Evolutionary conservation across 495 filamentous ascomycete species (phyloP), one percentile per base, ranked within the genome.

Genomic region (Poronia punctata): DNA sequence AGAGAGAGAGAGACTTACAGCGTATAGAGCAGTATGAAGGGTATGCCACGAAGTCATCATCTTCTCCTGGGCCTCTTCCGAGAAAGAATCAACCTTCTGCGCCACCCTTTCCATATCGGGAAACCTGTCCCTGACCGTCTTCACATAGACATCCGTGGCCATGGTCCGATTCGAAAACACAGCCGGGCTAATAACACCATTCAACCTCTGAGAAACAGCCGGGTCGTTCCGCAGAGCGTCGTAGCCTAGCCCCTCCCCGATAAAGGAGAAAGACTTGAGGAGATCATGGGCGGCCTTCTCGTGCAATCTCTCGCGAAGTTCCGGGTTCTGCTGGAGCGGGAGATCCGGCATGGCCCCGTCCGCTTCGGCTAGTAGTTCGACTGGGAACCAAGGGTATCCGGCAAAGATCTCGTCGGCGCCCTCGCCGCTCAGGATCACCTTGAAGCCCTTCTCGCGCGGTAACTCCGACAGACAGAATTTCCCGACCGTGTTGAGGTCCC

Each of bases 321-420:
- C 30, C 15, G 27, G 12, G 35, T 48, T 16, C 32, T 31, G 15
- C 36, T 36, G 17, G 10, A 57, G 36, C 0, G 22, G 16, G 2
- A 48, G 35, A n/a, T 48, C 35, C 1, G 64, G 54, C 49, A 49
- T 66, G 1, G 71, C 46, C 16, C 29, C 23, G 41, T 78, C 74
- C 1, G 59, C 48, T 45, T 74, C 72, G 6, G 56, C 58, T 4
- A 75, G 49, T 24, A 54, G 60, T 20, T 75, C 70, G 17, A 49
- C 44, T 1, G 60, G 35, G 46, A 66, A 68, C 19, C 62, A 43
- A 1, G 57, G 44, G 42, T 78, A 78, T 35, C 72, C 72, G 11
- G 55, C 64, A 38, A 78, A 97, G 56, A 96, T 93, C 66, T 98
- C 92, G 62, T 98, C 92, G 56, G 81, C 87, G 43, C 92, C 92